Base-by-base conservation (phyloP, 2,329 filamentous ascomycete species). In the Ceratocystiopsis brevicomis region DNA sequence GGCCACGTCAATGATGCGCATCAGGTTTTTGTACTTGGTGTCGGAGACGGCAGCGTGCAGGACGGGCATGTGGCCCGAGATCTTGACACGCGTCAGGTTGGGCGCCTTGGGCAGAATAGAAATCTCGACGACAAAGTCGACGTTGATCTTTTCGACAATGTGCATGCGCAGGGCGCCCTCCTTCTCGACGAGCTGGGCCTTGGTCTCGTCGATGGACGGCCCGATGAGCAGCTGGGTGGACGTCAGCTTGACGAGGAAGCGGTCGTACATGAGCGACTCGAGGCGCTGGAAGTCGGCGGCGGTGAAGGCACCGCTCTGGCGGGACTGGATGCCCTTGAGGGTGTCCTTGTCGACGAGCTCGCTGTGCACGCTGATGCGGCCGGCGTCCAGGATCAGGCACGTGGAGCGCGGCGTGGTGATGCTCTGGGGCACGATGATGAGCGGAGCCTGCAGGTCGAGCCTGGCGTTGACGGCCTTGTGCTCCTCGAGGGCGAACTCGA, bases 381-480 rank as follows among this genome's bases (percentile, higher is more conserved):
- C 90, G 37, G 90, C 90, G 62, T 99, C 90, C 2, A 99, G 63
- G 51, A 98, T 95, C 47, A 98, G 67, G 54, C 90, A 98, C 5
- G 85, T 81, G 0, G 84, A 85, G 48, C 74, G 78, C 53, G 78
- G 68, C 18, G 78, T 73, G 1, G 80, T 88, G 45, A 98, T 90
- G 54, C 81, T 94, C 56, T 96, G 86, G 0, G 90, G 90, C 11
- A 98, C 76, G 49, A 99, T 96, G 51, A 99, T 92, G 1, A 99
- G 73, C 34, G 90, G 90, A 0, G 90, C 90, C 56, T 95, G 87
- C 13, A 98, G 73, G 58, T 98, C 90, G 38, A 99, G 69, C 53
- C 96, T 85, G 14, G 88, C 88, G 53, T 98, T 94, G 57, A 98
- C 80, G 2, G 90, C 96, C 66, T 94, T 96, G 67, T 98, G 90